Evolutionary conservation across 495 filamentous ascomycete species (phyloP).

Genomic region (Lophium mytilinum): DNA sequence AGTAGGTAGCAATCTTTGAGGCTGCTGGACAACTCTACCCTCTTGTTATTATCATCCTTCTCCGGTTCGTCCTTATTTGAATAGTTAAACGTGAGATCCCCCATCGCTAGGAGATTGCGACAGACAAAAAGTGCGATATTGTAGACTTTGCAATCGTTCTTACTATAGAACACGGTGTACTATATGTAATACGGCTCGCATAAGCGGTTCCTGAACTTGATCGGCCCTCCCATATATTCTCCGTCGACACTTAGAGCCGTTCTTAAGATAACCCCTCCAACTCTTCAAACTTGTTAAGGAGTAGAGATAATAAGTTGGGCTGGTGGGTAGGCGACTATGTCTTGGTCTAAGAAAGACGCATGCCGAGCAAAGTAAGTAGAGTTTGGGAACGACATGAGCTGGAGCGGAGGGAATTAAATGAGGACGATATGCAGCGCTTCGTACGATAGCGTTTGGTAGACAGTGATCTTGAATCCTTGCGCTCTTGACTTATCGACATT

Average conservation of each 20-base stretch:
- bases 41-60: constrained; percentile 34
- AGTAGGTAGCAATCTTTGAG: too few species aligned
- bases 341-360: too few species aligned
- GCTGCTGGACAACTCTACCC: constrained; percentile 27
- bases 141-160: constrained; percentile 66
- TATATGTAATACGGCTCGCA: constrained; percentile 72
- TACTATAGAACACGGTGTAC: constrained; percentile 75
- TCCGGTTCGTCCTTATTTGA: constrained; percentile 52
- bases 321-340: too few species aligned
- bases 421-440: too few species aligned
- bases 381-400: too few species aligned
- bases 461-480: too few species aligned
- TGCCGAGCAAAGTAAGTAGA: too few species aligned
- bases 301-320: constrained; percentile 86
- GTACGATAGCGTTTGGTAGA: too few species aligned
- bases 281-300: constrained; percentile 66
- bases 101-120: constrained; percentile 54
- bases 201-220: constrained; percentile 60
- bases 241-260: constrained; percentile 51
- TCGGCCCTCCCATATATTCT: constrained; percentile 46
- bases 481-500: too few species aligned
- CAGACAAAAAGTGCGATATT: constrained; percentile 82
- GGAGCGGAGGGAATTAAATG: too few species aligned
- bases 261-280: constrained; percentile 21
- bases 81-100: constrained; percentile 81